Conservation (phyloP, 257 asterid species). For the Gardenia jasminoides region DNA sequence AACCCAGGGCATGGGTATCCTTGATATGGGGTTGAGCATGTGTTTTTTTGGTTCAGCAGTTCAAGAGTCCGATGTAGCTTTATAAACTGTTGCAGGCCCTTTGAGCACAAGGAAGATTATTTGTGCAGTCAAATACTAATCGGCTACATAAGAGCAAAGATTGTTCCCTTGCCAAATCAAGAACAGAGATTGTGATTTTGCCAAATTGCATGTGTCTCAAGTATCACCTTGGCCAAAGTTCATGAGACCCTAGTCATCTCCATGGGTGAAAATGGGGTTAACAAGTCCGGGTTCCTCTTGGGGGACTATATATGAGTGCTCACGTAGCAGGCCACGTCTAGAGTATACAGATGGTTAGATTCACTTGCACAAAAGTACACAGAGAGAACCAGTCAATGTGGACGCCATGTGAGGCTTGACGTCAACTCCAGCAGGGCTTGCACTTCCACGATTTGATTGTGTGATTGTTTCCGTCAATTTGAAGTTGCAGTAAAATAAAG, state of each 20-base stretch:
- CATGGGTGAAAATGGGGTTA: not conserved
- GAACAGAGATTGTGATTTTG: not conserved
- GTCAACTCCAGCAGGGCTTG: not conserved
- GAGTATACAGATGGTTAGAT: not conserved
- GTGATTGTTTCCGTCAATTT: not conserved
- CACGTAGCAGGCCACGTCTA: too few relatives aligned
- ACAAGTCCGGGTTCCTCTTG: not conserved
- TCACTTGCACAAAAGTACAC: not conserved
- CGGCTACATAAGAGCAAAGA: too few relatives aligned
- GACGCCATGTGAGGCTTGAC: not conserved
- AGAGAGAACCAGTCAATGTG: not conserved
- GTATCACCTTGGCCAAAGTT: not conserved
- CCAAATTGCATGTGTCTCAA: not conserved
- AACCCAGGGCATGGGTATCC: not conserved
- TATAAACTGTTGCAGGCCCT: not conserved
- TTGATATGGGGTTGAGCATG: not conserved
- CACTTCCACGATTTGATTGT: too few relatives aligned
- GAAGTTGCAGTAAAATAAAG: not conserved
- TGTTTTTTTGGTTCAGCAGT: not conserved
- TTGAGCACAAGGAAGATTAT: too few relatives aligned
- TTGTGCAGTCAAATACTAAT: not conserved
- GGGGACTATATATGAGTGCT: too few relatives aligned
- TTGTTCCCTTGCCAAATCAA: too few relatives aligned
- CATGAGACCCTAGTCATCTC: not conserved
- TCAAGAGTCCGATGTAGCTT: not conserved